Base-by-base conservation (phyloP, 176 grass and related monocot species). In the Carex scoparia region DNA sequence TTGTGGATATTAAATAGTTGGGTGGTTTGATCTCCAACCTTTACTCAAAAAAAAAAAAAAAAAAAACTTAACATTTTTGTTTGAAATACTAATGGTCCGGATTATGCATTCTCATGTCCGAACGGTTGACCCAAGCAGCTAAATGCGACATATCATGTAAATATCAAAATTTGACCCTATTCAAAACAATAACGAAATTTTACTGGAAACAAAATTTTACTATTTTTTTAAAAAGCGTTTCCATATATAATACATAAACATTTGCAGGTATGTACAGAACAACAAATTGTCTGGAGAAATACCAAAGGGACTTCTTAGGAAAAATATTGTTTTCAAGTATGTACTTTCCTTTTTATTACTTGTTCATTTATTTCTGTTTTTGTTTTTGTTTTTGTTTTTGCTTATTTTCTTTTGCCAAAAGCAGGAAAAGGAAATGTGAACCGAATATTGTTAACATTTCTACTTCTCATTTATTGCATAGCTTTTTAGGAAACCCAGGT, bases 251-350 rank as follows among this genome's bases (percentile, higher is more conserved):
- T 84, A 62, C 54, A 61, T 79, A 28, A 74, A 48, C 44, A 12
- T 80, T 87, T 90, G 54, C 83, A 98, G 93, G 86, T 98, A 95
- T 84, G 84, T 95, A 63, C 91, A 98, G 88, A 92, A 98, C 83
- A 98, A 98, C 84, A 89, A 89, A 58, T 89, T 95, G 60, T 93
- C 80, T 49, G 93, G 93, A 87, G 63, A 44, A 76, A 76, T 98
- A 83, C 89, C 95, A 19, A 86, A 83, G 57, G 79, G 80, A 71
- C 86, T 98, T 88, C 92, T 91, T 61, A 91, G 77, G 67, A 95
- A 86, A 84, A 92, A 91, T 81, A 88, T 95, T 85, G 71, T 94
- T 90, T 84, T 98, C 69, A 92, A 95, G 95, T 98, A 56, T 10
- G 95, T 91, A 81, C 30, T 69, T 49, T 11, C 84, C 72, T 63